Conservation (phyloP, 305 asterid genomes). For the Euphrasia arctica region DNA sequence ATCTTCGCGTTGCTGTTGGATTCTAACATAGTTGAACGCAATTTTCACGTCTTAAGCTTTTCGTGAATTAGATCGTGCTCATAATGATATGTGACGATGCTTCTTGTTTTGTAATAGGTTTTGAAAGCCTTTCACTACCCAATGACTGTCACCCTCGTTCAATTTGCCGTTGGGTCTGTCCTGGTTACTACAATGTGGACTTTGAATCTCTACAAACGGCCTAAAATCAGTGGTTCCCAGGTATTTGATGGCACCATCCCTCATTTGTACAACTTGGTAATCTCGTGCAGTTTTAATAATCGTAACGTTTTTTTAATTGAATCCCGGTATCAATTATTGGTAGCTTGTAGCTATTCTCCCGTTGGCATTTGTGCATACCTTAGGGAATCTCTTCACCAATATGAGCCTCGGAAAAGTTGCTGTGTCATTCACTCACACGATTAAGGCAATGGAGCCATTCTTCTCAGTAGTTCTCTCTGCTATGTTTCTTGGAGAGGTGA, state of each 20-base stretch:
- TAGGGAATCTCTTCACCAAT: conserved; percentile 94
- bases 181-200: conserved; percentile 80
- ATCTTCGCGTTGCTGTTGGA: too few species aligned
- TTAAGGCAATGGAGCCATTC: conserved; percentile 99
- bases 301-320: background rate
- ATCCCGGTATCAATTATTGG: conserved; percentile 25
- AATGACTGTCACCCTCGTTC: conserved; percentile 74
- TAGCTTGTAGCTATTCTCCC: conserved; percentile 94
- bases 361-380: conserved; percentile 78
- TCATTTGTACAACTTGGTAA: background rate
- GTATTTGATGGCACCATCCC: conserved; percentile 31
- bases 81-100: conserved; percentile 11
- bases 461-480: conserved; percentile 95
- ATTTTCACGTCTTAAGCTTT: too few species aligned
- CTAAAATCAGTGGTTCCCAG: conserved; percentile 87
- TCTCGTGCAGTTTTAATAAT: conserved; percentile 11
- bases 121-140: conserved; percentile 84
- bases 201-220: conserved; percentile 71
- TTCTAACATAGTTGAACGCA: too few species aligned
- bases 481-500: conserved; percentile 94
- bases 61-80: too few species aligned
- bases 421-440: conserved; percentile 96
- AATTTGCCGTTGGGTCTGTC: conserved; percentile 82
- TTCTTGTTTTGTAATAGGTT: conserved; percentile 44
- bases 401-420: conserved; percentile 99